Evolutionary conservation across 192 early-diverging fungal species (phyloP), one percentile per base, ranked within the genome.

Genomic region (Linnemannia exigua): DNA sequence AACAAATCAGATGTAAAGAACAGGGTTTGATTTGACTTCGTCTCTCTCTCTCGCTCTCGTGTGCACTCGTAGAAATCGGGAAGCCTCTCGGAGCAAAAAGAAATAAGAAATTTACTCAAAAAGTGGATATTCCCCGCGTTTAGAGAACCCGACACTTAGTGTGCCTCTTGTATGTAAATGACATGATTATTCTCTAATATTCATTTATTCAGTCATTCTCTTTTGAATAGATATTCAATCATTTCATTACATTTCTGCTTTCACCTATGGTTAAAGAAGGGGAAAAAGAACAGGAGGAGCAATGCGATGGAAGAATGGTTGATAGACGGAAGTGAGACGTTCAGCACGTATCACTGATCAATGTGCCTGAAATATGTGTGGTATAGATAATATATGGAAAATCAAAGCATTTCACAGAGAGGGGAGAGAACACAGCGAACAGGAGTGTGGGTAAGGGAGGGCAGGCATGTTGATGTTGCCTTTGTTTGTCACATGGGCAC

Each of bases 101-200:
- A 63, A 38, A 5, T 1, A 25, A 35, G 33, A 25, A 2, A 22
- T 4, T 75, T 3, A 71, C 25, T 19, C 36, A 38, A 46, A 46
- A 84, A 84, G 76, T 84, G 82, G 82, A 84, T 77, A n/a, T 79
- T 84, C 82, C 82, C 82, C 82, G 82, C 82, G 58, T 84, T 84
- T 84, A 54, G 25, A 25, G 51, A 52, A 48, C 36, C 33, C 38
- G 58, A 52, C 25, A n/a, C 28, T 31, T 63, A 31, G 3, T 6
- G 25, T 9, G 9, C 1, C 15, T 69, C 38, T 46, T 16, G 22
- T 20, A 12, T 41, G 37, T n/a, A 36, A 70, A 5, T 41, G 20
- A 44, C 22, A 37, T 70, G 44, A 12, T 9, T 46, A 28, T 17
- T 46, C 3, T 22, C 1, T 71, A n/a, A 15, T 71, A 15, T 31